These are phyloP conservation scores for Coemansia sp. DNA, from an alignment of 192 early-diverging fungal genomes.

Conservation along the genomic window DNA sequence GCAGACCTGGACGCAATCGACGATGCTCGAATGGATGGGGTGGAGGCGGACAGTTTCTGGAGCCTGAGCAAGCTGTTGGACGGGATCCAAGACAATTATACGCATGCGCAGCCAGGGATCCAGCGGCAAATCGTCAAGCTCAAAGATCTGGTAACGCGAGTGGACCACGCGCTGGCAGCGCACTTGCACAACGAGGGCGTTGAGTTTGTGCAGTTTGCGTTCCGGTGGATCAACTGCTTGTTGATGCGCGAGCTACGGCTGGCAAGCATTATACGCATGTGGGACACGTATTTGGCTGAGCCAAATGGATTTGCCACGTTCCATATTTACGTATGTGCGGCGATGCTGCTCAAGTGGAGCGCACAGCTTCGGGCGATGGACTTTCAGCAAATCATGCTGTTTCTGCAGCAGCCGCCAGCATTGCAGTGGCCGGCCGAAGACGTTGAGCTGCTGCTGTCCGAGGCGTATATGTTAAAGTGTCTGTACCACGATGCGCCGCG, in stretches of 20 bases:
- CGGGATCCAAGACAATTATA: constrained; percentile 99
- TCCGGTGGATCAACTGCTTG: constrained; percentile 99
- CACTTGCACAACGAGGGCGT: constrained; percentile 88
- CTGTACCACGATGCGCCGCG: constrained; percentile 90
- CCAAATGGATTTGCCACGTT: constrained; percentile 82
- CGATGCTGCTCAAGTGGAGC: constrained; percentile 96
- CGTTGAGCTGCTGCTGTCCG: constrained; percentile 89
- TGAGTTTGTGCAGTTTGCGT: constrained; percentile 99
- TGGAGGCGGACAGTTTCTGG: constrained; percentile 98
- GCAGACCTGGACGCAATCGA: constrained; percentile 25
- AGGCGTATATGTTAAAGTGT: constrained; percentile 97
- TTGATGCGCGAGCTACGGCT: constrained; percentile 94
- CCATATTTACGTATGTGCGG: constrained; percentile 98
- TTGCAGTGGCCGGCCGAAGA: constrained; percentile 85
- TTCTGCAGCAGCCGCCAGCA: constrained; percentile 88
- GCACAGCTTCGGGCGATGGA: constrained; percentile 81
- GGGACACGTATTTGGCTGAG: constrained; percentile 92
- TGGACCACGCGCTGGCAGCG: constrained; percentile 72
- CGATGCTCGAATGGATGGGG: constrained; percentile 60
- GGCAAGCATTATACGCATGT: constrained; percentile 90
- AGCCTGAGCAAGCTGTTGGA: constrained; percentile 93
- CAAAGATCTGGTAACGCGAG: constrained; percentile 87
- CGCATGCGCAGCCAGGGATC: constrained; percentile 94
- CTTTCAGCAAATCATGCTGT: constrained; percentile 92
- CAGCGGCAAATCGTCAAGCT: constrained; percentile 85